A percentile compares a stretch with the other conserved stretches of the same genome.
These are phyloP conservation scores for Candida maesae DNA, from an alignment of 805 yeast species.

Conservation along the genomic window DNA sequence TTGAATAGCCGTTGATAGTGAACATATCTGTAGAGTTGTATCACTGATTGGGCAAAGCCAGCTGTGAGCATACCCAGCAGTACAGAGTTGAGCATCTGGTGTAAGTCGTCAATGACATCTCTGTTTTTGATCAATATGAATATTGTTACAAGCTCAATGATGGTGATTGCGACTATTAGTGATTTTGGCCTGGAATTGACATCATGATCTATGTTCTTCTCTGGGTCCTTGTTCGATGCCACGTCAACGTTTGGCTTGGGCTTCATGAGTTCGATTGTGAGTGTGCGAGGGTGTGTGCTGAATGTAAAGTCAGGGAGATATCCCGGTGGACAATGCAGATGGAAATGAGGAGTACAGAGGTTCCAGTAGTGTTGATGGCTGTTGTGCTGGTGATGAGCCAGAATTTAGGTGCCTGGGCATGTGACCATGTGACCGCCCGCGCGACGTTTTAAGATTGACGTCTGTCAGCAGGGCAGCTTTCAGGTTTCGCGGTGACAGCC, in stretches of 20 bases:
- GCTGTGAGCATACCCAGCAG: conserved; percentile 24
- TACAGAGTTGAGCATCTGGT: conserved; percentile 24
- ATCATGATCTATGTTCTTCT: conserved; percentile 16
- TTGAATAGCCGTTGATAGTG: conserved; percentile 31
- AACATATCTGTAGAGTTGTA: conserved; percentile 22
- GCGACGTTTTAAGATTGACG: no score
- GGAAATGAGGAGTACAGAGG: no score
- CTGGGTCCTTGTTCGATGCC: conserved; percentile 17
- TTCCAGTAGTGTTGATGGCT: no score
- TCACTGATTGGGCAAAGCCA: conserved; percentile 22
- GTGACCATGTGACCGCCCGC: no score
- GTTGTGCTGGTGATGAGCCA: no score
- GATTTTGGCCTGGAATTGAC: conserved; percentile 9
- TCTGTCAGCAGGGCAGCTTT: no score
- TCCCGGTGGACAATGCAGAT: no score
- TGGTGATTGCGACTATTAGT: conserved; percentile 9
- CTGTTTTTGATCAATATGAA: conserved; percentile 18
- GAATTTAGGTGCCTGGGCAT: no score
- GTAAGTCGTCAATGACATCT: conserved; percentile 23
- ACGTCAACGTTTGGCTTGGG: conserved; percentile 7
- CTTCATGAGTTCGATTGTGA: neutral
- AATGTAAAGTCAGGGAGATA: no score
- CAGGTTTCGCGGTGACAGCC: no score
- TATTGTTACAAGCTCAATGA: conserved; percentile 9
- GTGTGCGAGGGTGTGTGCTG: neutral